Evolutionary conservation across 2,329 filamentous ascomycete species (phyloP), one percentile per base, ranked within the genome.

Genomic region (Aspergillus glaucus): DNA sequence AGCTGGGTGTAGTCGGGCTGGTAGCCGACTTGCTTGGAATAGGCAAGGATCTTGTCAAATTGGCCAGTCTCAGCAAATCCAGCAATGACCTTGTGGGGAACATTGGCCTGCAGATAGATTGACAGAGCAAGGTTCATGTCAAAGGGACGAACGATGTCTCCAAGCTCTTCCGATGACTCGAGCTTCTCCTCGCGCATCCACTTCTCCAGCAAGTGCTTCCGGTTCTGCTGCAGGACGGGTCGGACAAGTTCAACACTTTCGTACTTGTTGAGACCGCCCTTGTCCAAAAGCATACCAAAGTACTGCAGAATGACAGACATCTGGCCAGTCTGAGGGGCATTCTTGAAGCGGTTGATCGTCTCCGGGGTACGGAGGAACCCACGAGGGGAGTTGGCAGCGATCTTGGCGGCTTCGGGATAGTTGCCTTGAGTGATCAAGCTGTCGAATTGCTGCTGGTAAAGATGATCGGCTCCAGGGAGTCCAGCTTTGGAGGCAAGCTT

Each of bases 161-260:
- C 93, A 44, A 98, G 82, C 70, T 96, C 88, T 74, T 98, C 93
- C 0, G 93, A 97, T 73, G 87, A 91, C 68, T 94, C 88, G 40
- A 98, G 80, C 77, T 98, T 98, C 71, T 89, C 87, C 73, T 97
- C 93, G 64, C 86, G 86, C 69, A 97, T 81, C 94, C 94, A 98
- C 73, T 98, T 98, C 74, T 97, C 93, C 24, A 98, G 80, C 22
- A 98, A 76, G 65, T 97, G 89, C 75, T 96, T 97, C 56, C 93
- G 84, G 69, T 91, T 93, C 71, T 98, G 93, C 49, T 87, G 84
- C 50, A 98, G 79, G 17, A 98, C 93, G 17, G 93, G 93, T 57
- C 90, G 84, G 8, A 93, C 91, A 53, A 98, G 79, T 75, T 98
- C 93, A 36, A 98, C 76, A 43, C 91, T 95, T 73, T 98, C 93